These are phyloP conservation scores for Chaetoceros tenuissimus DNA, from an alignment of 108 stramenopile species.

Conservation along the genomic window DNA sequence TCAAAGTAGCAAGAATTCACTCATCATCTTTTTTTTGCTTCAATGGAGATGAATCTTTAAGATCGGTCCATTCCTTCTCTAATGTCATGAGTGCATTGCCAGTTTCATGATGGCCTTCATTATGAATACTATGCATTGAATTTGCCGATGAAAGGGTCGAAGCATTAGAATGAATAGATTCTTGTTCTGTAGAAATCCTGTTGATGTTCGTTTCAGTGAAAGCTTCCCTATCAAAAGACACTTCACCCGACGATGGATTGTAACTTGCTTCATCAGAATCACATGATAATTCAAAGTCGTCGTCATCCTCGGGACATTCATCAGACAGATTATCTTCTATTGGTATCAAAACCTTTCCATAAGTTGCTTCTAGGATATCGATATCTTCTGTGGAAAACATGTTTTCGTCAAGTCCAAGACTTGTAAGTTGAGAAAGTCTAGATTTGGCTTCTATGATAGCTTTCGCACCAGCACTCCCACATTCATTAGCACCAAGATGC, in stretches of 20 bases:
- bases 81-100: not conserved
- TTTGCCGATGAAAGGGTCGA: too few species aligned
- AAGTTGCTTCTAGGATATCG: not conserved
- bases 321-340: not conserved
- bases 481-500: not conserved
- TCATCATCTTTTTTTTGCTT: not conserved
- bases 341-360: not conserved
- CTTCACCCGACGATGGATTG: too few species aligned
- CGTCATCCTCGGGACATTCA: too few species aligned
- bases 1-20: too few species aligned
- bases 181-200: too few species aligned
- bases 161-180: too few species aligned
- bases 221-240: too few species aligned
- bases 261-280: too few species aligned
- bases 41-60: not conserved
- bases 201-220: too few species aligned
- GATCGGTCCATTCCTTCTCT: not conserved
- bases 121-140: too few species aligned
- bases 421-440: not conserved
- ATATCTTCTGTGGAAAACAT: not conserved
- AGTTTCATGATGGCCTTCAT: too few species aligned
- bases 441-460: not conserved
- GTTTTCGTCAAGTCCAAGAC: not conserved
- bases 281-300: too few species aligned
- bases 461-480: not conserved